These are phyloP conservation scores for Pseudozyma hubeiensis DNA, from an alignment of 1,284 basidiomycete genomes.

Conservation along the genomic window DNA sequence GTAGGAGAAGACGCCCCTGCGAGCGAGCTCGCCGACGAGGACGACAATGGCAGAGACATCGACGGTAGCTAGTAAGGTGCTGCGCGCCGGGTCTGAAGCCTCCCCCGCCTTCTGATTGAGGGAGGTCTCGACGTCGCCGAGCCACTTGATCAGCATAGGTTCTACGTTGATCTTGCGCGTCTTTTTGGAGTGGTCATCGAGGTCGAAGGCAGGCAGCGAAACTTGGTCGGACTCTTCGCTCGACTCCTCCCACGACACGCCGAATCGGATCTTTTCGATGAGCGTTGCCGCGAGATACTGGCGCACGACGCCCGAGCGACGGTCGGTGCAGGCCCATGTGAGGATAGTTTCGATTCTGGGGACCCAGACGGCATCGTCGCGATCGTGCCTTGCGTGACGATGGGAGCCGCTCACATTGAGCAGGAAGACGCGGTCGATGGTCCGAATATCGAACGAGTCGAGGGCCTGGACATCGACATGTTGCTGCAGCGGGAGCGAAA, in stretches of 20 bases:
- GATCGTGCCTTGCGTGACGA: conserved; percentile 13
- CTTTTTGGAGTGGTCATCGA: conserved; percentile 35
- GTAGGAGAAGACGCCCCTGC: conserved; percentile 82
- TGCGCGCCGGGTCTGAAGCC: not conserved
- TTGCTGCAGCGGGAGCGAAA: conserved; percentile 14
- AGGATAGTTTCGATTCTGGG: conserved; percentile 75
- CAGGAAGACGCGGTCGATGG: conserved; percentile 38
- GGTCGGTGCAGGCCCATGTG: conserved; percentile 85
- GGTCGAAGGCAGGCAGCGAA: conserved; percentile 36
- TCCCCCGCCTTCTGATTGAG: conserved; percentile 4
- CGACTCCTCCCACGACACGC: conserved; percentile 42
- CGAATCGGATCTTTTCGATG: conserved; percentile 75
- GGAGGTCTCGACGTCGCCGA: conserved; percentile 70
- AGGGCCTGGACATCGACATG: conserved; percentile 40
- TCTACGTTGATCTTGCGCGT: conserved; percentile 68
- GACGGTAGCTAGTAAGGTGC: conserved; percentile 16
- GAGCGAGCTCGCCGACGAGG: conserved; percentile 82
- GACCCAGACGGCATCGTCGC: conserved; percentile 35
- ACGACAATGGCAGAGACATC: conserved; percentile 74
- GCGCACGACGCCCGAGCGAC: conserved; percentile 76
- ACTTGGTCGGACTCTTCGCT: conserved; percentile 38
- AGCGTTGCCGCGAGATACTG: conserved; percentile 83
- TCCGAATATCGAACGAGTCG: conserved; percentile 43
- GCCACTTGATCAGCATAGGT: conserved; percentile 79
- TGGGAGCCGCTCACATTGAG: not conserved